Evolutionary conservation across 192 early-diverging fungal genomes (phyloP).

Genomic region (Radiomyces spectabilis): DNA sequence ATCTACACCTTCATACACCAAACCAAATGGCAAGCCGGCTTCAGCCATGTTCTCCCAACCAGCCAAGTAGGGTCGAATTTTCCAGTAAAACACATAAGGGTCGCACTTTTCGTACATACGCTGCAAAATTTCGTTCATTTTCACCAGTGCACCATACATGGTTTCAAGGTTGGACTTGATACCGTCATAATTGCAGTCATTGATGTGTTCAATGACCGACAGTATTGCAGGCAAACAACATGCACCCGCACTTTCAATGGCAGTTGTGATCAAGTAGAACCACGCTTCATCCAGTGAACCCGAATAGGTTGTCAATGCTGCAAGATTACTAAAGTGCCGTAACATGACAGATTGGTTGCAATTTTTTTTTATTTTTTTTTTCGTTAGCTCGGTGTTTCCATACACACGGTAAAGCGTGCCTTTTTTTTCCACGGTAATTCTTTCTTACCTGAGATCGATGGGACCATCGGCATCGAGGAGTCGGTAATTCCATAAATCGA

Average conservation of each 20-base stretch:
- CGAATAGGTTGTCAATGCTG: constrained; percentile 76
- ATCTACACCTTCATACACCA: constrained; percentile 90
- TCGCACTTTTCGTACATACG: constrained; percentile 93
- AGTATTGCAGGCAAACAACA: constrained; percentile 62
- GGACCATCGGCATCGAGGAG: constrained; percentile 76
- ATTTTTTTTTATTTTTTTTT: constrained; percentile 4
- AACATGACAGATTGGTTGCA: background rate
- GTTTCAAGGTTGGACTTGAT: constrained; percentile 43
- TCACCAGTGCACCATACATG: constrained; percentile 46
- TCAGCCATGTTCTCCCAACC: constrained; percentile 92
- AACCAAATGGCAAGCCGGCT: constrained; percentile 76
- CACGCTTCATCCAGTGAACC: constrained; percentile 90
- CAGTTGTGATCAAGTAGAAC: constrained; percentile 92
- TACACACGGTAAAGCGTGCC: no score
- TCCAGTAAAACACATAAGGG: constrained; percentile 92
- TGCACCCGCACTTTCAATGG: constrained; percentile 79
- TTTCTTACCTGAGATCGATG: constrained; percentile 57
- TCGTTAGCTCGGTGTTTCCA: background rate
- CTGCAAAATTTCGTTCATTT: constrained; percentile 46
- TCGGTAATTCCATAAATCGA: constrained; percentile 89
- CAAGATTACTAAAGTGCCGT: constrained; percentile 54
- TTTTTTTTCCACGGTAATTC: background rate
- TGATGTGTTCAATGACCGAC: constrained; percentile 48
- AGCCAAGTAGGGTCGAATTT: constrained; percentile 82
- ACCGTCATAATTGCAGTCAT: constrained; percentile 41